Conservation (phyloP, 2,329 filamentous ascomycete genomes). For the Orbilia javanica region DNA sequence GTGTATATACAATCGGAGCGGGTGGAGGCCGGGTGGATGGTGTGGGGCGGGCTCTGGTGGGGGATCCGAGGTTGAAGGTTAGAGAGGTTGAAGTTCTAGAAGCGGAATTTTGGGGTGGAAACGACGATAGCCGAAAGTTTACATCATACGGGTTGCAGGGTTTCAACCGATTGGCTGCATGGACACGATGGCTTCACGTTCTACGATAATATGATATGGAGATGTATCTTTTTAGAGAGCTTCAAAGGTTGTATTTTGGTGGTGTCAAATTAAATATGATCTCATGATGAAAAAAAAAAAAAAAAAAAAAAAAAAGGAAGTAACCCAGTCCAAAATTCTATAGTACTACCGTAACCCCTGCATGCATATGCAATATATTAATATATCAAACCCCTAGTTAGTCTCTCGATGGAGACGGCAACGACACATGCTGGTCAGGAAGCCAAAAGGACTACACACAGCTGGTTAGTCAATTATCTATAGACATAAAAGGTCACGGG, state of each 20-base stretch:
- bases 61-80: conserved; percentile 56
- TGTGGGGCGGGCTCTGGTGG: conserved; percentile 18
- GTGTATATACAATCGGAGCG: conserved; percentile 30
- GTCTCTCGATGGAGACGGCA: conserved; percentile 58
- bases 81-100: conserved; percentile 36
- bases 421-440: conserved; percentile 61
- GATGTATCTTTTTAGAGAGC: neutral
- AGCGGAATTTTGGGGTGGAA: conserved; percentile 13
- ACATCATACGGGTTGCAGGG: conserved; percentile 34
- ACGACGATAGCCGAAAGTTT: conserved; percentile 50
- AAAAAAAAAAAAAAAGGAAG: neutral
- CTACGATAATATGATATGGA: neutral
- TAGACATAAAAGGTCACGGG: neutral
- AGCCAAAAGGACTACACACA: conserved; percentile 61
- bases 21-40: conserved; percentile 5
- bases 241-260: neutral
- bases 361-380: too few species aligned
- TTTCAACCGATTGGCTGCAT: conserved; percentile 47
- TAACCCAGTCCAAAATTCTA: neutral
- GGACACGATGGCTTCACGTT: neutral
- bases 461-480: conserved; percentile 42
- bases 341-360: neutral
- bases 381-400: neutral
- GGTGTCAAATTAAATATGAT: neutral
- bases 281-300: neutral